Percentiles rank a stretch among this genome's conserved stretches.
Conservation (phyloP, 805 yeast genomes). For the Kluyveromyces siamensis region DNA sequence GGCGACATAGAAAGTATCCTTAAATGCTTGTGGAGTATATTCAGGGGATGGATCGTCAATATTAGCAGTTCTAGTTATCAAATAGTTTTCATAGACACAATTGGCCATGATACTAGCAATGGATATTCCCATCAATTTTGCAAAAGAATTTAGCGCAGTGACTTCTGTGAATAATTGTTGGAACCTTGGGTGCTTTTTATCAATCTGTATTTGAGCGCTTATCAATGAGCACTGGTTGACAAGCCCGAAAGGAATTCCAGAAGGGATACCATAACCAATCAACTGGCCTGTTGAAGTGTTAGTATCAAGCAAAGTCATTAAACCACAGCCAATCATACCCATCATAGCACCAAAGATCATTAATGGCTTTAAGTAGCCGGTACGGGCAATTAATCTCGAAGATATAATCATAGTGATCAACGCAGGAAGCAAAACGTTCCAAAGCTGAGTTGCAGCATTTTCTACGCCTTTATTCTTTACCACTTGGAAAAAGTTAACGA, state of each 20-base stretch:
- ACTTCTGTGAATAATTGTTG: constrained; percentile 17
- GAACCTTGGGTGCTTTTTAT: constrained; percentile 10
- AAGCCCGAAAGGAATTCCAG: constrained; percentile 32
- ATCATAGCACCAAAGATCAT: constrained; percentile 24
- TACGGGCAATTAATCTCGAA: constrained; percentile 27
- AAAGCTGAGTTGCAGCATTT: constrained; percentile 18
- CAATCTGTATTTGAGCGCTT: constrained; percentile 23
- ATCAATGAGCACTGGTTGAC: constrained; percentile 28
- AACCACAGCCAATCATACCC: constrained; percentile 31
- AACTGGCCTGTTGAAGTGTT: constrained; percentile 21
- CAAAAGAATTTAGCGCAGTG: constrained; percentile 18
- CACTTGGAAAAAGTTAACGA: constrained; percentile 22
- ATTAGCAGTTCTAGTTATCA: not conserved
- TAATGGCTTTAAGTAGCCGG: constrained; percentile 31
- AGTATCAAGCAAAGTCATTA: constrained; percentile 24
- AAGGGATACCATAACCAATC: constrained; percentile 32
- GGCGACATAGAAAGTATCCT: not conserved
- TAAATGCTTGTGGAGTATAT: not conserved
- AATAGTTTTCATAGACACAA: not conserved
- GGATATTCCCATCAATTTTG: constrained; percentile 13
- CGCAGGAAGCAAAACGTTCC: constrained; percentile 16
- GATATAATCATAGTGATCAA: constrained; percentile 13
- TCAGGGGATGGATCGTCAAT: not conserved
- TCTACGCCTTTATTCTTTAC: constrained; percentile 16
- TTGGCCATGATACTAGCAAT: not conserved